phyloP scores from a whole-genome alignment of 306 rosid genomes.

The Cajanus cajan region DNA sequence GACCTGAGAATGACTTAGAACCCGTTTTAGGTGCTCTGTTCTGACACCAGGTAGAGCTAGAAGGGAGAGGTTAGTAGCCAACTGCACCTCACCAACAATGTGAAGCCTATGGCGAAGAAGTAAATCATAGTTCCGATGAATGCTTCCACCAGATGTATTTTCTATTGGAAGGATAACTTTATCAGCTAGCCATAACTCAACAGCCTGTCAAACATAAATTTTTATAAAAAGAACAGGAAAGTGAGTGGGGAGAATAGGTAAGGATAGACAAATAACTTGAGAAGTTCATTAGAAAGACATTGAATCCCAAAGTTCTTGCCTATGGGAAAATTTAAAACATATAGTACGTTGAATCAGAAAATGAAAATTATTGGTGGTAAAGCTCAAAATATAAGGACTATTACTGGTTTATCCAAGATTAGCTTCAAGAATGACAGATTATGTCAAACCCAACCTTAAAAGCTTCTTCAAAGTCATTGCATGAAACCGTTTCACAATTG shows the following conservation, averaged over 20 bases:
- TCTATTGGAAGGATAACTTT: constrained; percentile 73
- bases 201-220: constrained; percentile 49
- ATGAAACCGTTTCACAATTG: constrained; percentile 64
- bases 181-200: constrained; percentile 69
- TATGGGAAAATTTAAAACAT: not conserved
- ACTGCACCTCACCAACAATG: constrained; percentile 78
- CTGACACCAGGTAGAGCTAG: constrained; percentile 67
- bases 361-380: not conserved
- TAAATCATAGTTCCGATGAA: constrained; percentile 78
- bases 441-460: constrained; percentile 50
- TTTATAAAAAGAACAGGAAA: not conserved
- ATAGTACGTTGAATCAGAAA: not conserved
- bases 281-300: constrained; percentile 22
- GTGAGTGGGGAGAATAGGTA: not conserved
- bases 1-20: constrained; percentile 73
- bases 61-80: constrained; percentile 59
- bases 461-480: constrained; percentile 66
- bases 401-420: not conserved
- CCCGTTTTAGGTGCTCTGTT: constrained; percentile 58
- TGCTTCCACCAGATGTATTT: constrained; percentile 69
- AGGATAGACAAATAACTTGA: not conserved
- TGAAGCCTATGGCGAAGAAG: constrained; percentile 81
- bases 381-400: not conserved
- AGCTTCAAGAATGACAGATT: constrained; percentile 25
- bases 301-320: not conserved